Evolutionary conservation across 208 protist species (phyloP), one percentile per base, ranked within the genome.

Genomic region (Kentomonas sorsogonicus): DNA sequence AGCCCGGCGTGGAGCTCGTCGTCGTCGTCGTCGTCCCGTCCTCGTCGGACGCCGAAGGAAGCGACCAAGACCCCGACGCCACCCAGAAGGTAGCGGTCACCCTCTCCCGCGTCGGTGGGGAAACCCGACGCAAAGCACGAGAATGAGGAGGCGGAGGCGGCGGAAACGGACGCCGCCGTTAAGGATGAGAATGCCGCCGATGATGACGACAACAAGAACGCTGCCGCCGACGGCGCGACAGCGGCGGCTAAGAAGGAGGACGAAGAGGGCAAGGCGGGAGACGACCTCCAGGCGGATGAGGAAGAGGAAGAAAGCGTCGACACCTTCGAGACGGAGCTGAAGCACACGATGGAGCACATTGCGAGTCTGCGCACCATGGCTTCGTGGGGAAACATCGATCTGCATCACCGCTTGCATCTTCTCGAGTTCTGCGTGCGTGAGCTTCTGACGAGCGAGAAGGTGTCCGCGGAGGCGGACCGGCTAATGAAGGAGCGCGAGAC

Each of bases 371-470:
- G 82, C 18, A 61, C 69, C 3, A 45, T 84, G 36, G 82, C 84
- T 3, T 74, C 84, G 22, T 95, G 88, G 85, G 82, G 82, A 15
- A 95, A 95, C 69, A 23, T 92, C n/a, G 72, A 81, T 23, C 52
- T 86, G 29, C 29, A 51, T 0, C 80, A 95, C 63, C 84, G 88
- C 1, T 66, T 95, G 10, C 86, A 83, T 57, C 62, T 95, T 15
- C 74, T 95, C 0, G 67, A 81, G 50, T 92, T 81, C 58, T 77
- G 77, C 40, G 73, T 95, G 53, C 62, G 68, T 13, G 79, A 91
- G 71, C 73, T 69, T 2, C 66, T 95, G 13, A 44, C 29, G 23
- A 80, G 74, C 54, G 69, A 80, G 11, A 57, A 20, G 25, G 75
- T 81, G 10, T 72, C 69, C 29, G 73, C 69, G 5, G 82, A 84